Conservation (phyloP, 2,329 filamentous ascomycete species). For the Cladophialophora immunda region DNA sequence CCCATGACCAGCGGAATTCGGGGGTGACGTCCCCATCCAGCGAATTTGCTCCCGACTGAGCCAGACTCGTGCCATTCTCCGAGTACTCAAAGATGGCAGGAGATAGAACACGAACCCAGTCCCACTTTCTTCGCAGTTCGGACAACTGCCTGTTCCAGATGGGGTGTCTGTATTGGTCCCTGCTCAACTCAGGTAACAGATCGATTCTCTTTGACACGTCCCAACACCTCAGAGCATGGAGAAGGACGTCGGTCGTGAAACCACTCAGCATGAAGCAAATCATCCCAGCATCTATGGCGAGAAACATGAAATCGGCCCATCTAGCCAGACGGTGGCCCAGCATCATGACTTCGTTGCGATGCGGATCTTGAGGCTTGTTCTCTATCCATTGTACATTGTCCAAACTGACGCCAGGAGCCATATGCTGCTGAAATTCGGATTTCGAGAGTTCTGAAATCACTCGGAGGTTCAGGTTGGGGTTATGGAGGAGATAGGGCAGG, state of each 20-base stretch:
- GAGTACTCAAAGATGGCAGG: conserved; percentile 82
- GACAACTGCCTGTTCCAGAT: conserved; percentile 86
- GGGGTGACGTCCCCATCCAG: conserved; percentile 21
- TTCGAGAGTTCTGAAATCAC: conserved; percentile 38
- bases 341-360: conserved; percentile 39
- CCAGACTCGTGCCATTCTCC: conserved; percentile 57
- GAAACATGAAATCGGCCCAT: conserved; percentile 87
- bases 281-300: conserved; percentile 84
- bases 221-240: conserved; percentile 86
- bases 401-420: conserved; percentile 32
- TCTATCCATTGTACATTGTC: conserved; percentile 39
- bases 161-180: conserved; percentile 87
- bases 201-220: conserved; percentile 85
- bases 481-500: conserved; percentile 39
- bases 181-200: conserved; percentile 87
- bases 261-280: conserved; percentile 89
- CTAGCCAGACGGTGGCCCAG: conserved; percentile 69
- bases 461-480: conserved; percentile 39
- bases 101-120: conserved; percentile 82
- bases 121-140: conserved; percentile 84
- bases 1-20: conserved; percentile 46
- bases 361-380: conserved; percentile 39
- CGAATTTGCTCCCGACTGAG: conserved; percentile 49
- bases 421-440: conserved; percentile 36
- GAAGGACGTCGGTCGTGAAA: conserved; percentile 79